Evolutionary conservation across 2,329 filamentous ascomycete genomes (phyloP).

Genomic region (Fusarium decemcellulare): DNA sequence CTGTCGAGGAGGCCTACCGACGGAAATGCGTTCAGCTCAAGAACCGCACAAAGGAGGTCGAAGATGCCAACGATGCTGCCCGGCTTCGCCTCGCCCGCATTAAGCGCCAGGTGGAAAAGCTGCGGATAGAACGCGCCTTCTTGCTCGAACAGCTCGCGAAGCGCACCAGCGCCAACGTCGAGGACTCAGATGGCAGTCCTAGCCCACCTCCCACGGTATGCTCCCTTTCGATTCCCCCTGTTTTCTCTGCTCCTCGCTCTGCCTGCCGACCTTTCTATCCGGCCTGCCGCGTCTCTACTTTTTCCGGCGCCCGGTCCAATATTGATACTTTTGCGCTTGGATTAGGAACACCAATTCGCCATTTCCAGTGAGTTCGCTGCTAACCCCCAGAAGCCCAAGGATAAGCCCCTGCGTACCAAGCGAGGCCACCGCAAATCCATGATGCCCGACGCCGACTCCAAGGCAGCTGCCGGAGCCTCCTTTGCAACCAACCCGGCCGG

Average conservation of each 20-base stretch:
- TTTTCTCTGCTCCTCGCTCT: slow-evolving; percentile 6
- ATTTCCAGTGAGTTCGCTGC: slow-evolving; percentile 51
- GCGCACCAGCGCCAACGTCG: slow-evolving; percentile 80
- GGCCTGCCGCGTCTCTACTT: slow-evolving; percentile 35
- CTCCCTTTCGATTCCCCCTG: slow-evolving; percentile 15
- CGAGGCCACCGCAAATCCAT: slow-evolving; percentile 77
- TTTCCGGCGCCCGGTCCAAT: slow-evolving; percentile 45
- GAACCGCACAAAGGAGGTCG: slow-evolving; percentile 90
- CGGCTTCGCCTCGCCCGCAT: slow-evolving; percentile 84
- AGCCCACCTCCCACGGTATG: slow-evolving; percentile 84
- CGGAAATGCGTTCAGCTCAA: slow-evolving; percentile 97
- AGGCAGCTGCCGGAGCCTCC: slow-evolving; percentile 56
- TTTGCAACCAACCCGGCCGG: slow-evolving; percentile 64
- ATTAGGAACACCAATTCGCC: slow-evolving; percentile 52
- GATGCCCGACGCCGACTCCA: slow-evolving; percentile 60
- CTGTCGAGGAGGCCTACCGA: slow-evolving; percentile 95
- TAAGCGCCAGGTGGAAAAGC: slow-evolving; percentile 89
- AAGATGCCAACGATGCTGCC: slow-evolving; percentile 89
- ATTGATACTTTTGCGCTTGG: slow-evolving; percentile 53
- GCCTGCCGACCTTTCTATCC: slow-evolving; percentile 35
- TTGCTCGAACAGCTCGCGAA: slow-evolving; percentile 80
- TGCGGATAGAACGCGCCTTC: slow-evolving; percentile 87
- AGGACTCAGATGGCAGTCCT: slow-evolving; percentile 84
- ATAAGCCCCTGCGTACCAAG: slow-evolving; percentile 83
- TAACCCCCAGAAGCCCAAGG: slow-evolving; percentile 74